phyloP scores from a whole-genome alignment of 2,329 filamentous ascomycete genomes.

The Fusarium beomiforme region DNA sequence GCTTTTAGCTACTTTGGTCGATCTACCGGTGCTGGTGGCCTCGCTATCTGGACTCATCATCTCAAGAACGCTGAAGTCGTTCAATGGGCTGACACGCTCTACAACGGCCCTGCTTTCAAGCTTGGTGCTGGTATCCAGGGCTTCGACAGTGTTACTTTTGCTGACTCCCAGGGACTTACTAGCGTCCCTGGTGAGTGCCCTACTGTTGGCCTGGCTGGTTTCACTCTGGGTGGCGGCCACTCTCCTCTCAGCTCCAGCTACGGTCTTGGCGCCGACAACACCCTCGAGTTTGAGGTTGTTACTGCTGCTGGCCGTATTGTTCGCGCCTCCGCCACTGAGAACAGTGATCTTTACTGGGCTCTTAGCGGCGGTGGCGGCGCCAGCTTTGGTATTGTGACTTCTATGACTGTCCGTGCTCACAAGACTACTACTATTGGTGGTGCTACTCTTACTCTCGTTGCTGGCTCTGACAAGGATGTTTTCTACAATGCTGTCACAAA shows the following conservation, averaged over 20 bases:
- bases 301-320: slow-evolving; percentile 58
- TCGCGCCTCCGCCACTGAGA: slow-evolving; percentile 56
- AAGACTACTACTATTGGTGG: slow-evolving; percentile 1
- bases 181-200: slow-evolving; percentile 56
- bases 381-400: slow-evolving; percentile 66
- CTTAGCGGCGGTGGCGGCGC: slow-evolving; percentile 67
- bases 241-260: slow-evolving; percentile 60
- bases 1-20: slow-evolving; percentile 42
- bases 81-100: not conserved
- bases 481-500: not conserved
- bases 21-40: slow-evolving; percentile 52
- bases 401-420: slow-evolving; percentile 63
- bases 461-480: not conserved
- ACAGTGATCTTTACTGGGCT: slow-evolving; percentile 71
- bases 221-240: slow-evolving; percentile 68
- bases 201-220: slow-evolving; percentile 67
- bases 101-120: not conserved
- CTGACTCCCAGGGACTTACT: not conserved
- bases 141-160: slow-evolving; percentile 52
- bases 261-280: slow-evolving; percentile 69
- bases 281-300: slow-evolving; percentile 65
- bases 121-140: slow-evolving; percentile 64
- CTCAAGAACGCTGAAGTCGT: slow-evolving; percentile 55
- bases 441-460: not conserved
- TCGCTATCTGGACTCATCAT: slow-evolving; percentile 53